Evolutionary conservation across 345 rosid genomes (phyloP).

Genomic region (Eucalyptus shirleyi): DNA sequence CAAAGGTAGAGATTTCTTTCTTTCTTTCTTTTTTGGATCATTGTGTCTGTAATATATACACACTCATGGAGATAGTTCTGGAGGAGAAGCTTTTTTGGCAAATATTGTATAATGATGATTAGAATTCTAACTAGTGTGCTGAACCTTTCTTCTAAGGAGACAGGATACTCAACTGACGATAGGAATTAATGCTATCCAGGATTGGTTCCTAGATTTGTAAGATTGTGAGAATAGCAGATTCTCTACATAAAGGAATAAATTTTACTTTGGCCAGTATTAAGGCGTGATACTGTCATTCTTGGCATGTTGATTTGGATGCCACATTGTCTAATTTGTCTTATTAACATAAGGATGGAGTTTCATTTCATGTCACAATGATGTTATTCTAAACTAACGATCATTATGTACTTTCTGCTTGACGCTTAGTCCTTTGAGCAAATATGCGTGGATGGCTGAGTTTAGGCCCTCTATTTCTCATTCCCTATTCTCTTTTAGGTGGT

Average conservation of each 20-base stretch:
- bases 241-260: neutral
- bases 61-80: neutral
- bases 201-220: neutral
- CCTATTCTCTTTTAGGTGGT: slow-evolving; percentile 27
- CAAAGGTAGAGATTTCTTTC: neutral
- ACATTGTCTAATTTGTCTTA: neutral
- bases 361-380: neutral
- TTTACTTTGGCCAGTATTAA: neutral
- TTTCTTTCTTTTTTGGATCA: neutral
- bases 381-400: neutral
- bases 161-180: neutral
- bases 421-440: neutral
- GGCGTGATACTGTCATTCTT: neutral
- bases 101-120: neutral
- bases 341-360: neutral
- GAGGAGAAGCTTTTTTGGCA: neutral
- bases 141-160: neutral
- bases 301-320: neutral
- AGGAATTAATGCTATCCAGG: neutral
- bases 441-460: neutral
- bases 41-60: neutral
- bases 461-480: neutral
- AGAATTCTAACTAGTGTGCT: neutral
- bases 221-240: neutral
- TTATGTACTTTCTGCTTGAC: neutral